A percentile compares a stretch with the other conserved stretches of the same genome.
These are phyloP conservation scores for Colletotrichum sp. DNA, from an alignment of 2,329 filamentous ascomycete genomes.

Conservation along the genomic window DNA sequence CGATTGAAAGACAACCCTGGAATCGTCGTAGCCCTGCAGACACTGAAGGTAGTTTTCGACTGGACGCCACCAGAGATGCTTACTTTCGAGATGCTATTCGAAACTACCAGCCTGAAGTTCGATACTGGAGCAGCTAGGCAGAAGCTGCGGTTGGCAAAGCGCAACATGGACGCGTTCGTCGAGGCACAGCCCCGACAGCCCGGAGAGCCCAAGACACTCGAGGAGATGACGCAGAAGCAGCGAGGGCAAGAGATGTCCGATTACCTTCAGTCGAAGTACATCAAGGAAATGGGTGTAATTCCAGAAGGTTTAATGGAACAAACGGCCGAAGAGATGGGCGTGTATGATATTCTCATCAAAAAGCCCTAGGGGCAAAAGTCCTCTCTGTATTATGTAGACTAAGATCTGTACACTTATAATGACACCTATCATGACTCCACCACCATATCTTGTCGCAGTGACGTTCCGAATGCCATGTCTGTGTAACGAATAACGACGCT, in stretches of 20 bases:
- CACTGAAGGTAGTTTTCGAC: conserved; percentile 46
- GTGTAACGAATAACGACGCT: not conserved
- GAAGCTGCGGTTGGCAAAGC: conserved; percentile 46
- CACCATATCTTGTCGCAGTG: not conserved
- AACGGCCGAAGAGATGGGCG: conserved; percentile 48
- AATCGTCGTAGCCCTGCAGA: conserved; percentile 49
- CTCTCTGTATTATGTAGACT: conserved; percentile 3
- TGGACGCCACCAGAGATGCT: conserved; percentile 51
- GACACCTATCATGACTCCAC: conserved; percentile 9
- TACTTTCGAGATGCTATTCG: conserved; percentile 51
- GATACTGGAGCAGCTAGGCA: conserved; percentile 43
- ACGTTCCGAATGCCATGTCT: not conserved
- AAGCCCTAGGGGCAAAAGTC: not conserved
- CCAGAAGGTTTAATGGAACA: conserved; percentile 30
- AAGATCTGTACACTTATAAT: conserved; percentile 11
- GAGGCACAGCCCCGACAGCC: conserved; percentile 27
- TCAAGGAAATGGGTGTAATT: conserved; percentile 30
- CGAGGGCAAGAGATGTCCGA: conserved; percentile 45
- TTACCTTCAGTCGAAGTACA: conserved; percentile 44
- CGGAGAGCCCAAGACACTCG: conserved; percentile 30
- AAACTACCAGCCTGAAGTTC: conserved; percentile 48
- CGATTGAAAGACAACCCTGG: conserved; percentile 48
- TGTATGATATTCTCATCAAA: conserved; percentile 32
- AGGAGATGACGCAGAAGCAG: conserved; percentile 38
- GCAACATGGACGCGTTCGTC: conserved; percentile 39